Base-by-base conservation (phyloP, 345 rosid species). In the Chamaenerion angustifolium region DNA sequence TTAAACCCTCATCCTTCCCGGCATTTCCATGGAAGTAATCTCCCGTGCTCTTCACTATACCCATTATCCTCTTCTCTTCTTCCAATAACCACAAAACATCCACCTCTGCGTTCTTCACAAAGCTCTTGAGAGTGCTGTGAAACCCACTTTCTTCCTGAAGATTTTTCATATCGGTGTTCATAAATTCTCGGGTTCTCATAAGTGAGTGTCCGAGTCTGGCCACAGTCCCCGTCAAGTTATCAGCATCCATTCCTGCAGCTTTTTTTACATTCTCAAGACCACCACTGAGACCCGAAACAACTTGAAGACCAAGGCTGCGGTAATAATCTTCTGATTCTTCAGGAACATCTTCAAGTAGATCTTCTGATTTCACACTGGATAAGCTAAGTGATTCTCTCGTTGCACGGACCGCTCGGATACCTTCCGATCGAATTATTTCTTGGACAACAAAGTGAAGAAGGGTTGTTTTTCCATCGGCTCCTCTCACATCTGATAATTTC, bases 1-100 rank as follows among this genome's bases (percentile, higher is more conserved):
- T 85, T 46, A 93, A 59, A 21, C 96, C 95, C 58, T 93, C 99
- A 44, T 88, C 94, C 71, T 77, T 88, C 42, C 89, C 90, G 1
- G 95, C 69, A 51, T 93, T 93, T 40, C 99, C 99, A 63, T 93
- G 96, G 78, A 88, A 93, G 59, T 93, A 93, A 59, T 93, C 95
- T 1, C 94, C 95, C n/a, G 96, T 78, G 64, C 76, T 82, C 76
- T 85, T 93, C 78, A 88, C 95, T 54, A 93, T 45, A 54, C 76
- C 74, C 82, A 77, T 76, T 49, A 93, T 82, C 63, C 81, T 84
- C 84, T 80, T 82, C 63, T 93, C 99, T 73, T 93, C 96, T 49
- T 59, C 82, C 23, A 76, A 70, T 65, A 88, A 59, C n/a, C 67
- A 55, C 72, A 55, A 70, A 60, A 85, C 62, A 40, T 79, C 84